A percentile compares a stretch with the other conserved stretches of the same genome.
Conservation (phyloP, 2,329 filamentous ascomycete genomes). For the Bipolaris oryzae region DNA sequence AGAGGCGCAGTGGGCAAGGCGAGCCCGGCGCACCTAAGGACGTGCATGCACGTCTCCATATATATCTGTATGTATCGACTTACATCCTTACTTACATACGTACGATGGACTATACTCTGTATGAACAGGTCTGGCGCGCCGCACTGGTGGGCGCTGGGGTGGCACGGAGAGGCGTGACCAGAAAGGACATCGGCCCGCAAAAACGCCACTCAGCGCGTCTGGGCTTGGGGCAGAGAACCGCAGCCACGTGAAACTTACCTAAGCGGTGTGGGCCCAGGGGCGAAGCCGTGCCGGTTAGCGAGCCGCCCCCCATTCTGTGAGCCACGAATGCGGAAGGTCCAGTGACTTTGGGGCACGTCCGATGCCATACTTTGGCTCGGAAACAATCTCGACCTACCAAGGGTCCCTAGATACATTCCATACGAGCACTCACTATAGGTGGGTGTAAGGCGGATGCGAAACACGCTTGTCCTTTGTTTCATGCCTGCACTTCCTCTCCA, state of each 20-base stretch:
- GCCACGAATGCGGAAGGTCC: conserved; percentile 14
- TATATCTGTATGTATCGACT: too few species aligned
- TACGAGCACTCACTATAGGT: conserved; percentile 15
- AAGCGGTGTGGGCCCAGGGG: conserved; percentile 33
- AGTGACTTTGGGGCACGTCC: background rate
- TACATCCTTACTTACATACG: too few species aligned
- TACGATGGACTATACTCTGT: too few species aligned
- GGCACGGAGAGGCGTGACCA: conserved; percentile 25
- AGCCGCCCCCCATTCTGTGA: conserved; percentile 22
- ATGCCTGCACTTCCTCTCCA: background rate
- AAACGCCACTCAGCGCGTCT: conserved; percentile 32
- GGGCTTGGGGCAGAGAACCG: conserved; percentile 23
- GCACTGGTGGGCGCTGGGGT: conserved; percentile 27
- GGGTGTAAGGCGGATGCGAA: conserved; percentile 24
- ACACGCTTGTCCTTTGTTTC: conserved; percentile 21
- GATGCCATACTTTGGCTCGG: background rate
- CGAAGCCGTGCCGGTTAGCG: conserved; percentile 36
- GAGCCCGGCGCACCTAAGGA: conserved; percentile 23
- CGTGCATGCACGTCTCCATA: too few species aligned
- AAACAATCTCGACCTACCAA: conserved; percentile 3
- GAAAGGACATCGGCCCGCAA: conserved; percentile 31
- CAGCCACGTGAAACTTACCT: conserved; percentile 46
- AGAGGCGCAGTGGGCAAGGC: conserved; percentile 17
- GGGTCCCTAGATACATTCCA: conserved; percentile 3
- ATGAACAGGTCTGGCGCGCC: conserved; percentile 9